A percentile compares a stretch with the other conserved stretches of the same genome.
Conservation (phyloP, 129 eudicot species). For the Cynara cardunculus region DNA sequence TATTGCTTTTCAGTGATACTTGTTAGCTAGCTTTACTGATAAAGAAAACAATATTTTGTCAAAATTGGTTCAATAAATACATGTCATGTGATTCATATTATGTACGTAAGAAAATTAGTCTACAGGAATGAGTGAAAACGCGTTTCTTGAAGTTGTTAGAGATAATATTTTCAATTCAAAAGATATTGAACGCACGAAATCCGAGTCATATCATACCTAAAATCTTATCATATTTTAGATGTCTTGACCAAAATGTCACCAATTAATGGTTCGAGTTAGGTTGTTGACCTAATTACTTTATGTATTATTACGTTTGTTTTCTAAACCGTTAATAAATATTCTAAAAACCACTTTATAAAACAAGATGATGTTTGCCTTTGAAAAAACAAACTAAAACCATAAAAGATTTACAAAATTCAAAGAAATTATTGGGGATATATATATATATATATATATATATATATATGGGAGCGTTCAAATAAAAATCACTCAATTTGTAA, state of each 20-base stretch:
- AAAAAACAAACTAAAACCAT: background rate
- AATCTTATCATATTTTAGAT: background rate
- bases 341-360: background rate
- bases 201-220: background rate
- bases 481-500: too few species aligned
- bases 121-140: background rate
- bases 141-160: background rate
- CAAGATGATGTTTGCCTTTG: background rate
- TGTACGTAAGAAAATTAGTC: background rate
- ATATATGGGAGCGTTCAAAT: too few species aligned
- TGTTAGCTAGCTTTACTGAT: too few species aligned
- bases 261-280: background rate
- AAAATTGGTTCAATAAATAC: background rate
- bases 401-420: too few species aligned
- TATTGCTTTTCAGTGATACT: background rate
- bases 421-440: too few species aligned
- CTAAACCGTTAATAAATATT: background rate
- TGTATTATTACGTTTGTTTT: background rate
- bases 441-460: too few species aligned
- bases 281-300: background rate
- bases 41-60: background rate
- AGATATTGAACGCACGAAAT: background rate
- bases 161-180: background rate
- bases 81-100: background rate
- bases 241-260: background rate